phyloP scores from a whole-genome alignment of 2,329 filamentous ascomycete species.

The Claviceps maximensis region DNA sequence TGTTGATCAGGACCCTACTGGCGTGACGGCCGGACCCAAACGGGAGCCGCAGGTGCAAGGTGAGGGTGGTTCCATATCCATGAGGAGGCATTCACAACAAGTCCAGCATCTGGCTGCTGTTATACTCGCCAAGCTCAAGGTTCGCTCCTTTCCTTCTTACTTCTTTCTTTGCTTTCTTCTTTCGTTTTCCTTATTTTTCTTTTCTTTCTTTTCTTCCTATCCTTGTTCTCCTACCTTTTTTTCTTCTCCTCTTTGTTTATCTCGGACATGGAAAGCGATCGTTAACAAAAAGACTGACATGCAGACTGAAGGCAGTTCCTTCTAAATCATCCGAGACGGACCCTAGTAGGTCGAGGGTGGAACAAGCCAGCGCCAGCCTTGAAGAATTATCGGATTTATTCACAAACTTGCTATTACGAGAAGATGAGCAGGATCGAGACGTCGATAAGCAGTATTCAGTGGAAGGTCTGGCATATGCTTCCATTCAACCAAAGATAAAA shows the following conservation, averaged over 20 bases:
- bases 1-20: conserved; percentile 56
- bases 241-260: background rate
- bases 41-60: conserved; percentile 45
- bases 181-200: background rate
- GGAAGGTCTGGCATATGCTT: conserved; percentile 86
- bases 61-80: conserved; percentile 43
- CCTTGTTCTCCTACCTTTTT: background rate
- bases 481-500: conserved; percentile 73
- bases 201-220: background rate
- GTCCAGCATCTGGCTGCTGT: conserved; percentile 58
- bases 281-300: conserved; percentile 35
- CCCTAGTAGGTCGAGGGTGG: conserved; percentile 29
- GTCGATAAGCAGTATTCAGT: conserved; percentile 56
- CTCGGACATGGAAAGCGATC: conserved; percentile 3
- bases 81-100: conserved; percentile 46
- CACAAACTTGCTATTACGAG: conserved; percentile 50
- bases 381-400: conserved; percentile 54
- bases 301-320: conserved; percentile 39
- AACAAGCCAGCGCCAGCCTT: conserved; percentile 45
- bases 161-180: background rate
- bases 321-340: conserved; percentile 26
- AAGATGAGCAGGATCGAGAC: conserved; percentile 36
- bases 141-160: conserved; percentile 13
- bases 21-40: conserved; percentile 34
- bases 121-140: conserved; percentile 58